Evolutionary conservation across 140 eudicot species (phyloP), one percentile per base, ranked within the genome.

Genomic region (Erigeron philadelphicus): DNA sequence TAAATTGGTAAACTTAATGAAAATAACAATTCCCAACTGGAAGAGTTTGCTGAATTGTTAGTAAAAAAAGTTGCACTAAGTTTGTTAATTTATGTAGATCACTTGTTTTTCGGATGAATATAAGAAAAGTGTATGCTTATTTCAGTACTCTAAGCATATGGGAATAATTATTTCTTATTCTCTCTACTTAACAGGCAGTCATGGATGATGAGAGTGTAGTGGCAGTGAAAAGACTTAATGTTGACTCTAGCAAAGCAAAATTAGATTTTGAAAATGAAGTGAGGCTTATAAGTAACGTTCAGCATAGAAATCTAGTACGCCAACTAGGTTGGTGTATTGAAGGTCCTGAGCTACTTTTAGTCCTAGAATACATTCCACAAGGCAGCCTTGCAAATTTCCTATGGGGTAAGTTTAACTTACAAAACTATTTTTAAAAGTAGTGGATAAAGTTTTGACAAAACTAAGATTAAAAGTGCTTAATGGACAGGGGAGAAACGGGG

Each of bases 221-320:
- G 53, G 88, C 88, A 7, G 81, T 83, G 18, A 83, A 83, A 58
- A 83, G 38, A 50, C 66, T 83, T 19, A 16, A 64, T 17, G 41
- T 80, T 17, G 53, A 23, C 5, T 11, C 67, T 53, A 57, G 73
- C 23, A 66, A 72, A 74, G 84, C 71, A 61, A 80, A 79, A 62
- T 55, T 73, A 53, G 88, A 83, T 3, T 80, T 76, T 61, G 84
- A 79, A 25, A 79, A 52, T 54, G 88, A 83, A 73, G 82, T 83
- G 19, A 76, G 68, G 75, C 82, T 83, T 9, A 72, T 80, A 64
- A 72, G 82, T 13, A 73, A 83, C 25, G 75, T 80, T 61, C 88
- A 70, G 67, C 88, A 83, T 52, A 78, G 88, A 25, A 83, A 83
- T 71, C 82, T 83, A 11, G 65, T 80, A 40, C 88, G 88, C 40